Evolutionary conservation across 2,329 filamentous ascomycete genomes (phyloP), one percentile per base, ranked within the genome.

Genomic region (Penicillium sumatraense): DNA sequence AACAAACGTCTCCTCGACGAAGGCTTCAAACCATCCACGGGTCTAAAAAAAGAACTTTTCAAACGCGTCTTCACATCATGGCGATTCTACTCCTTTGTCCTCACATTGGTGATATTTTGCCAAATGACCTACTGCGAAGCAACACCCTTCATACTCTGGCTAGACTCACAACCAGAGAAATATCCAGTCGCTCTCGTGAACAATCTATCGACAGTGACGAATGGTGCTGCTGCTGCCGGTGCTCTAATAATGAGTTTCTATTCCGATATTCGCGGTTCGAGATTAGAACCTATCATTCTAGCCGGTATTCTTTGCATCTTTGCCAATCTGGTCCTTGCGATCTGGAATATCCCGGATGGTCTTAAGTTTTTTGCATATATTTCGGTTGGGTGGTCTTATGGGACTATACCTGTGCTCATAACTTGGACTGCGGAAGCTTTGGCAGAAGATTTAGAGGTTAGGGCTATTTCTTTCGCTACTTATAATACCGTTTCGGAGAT

Each of bases 321-420:
- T 18, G 14, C 45, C 5, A 48, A 48, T 14, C 24, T 48, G 11
- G 27, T 48, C n/a, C 45, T 48, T 21, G n/a, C 18, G 4, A 48
- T 48, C 33, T 48, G 45, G 45, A 36, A 48, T n/a, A 48, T 48
- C 23, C 45, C 45, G 7, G 31, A 48, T 36, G 45, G 45, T 21
- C 45, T 48, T 5, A 48, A 48, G 45, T 35, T 48, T 24, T 48
- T 48, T 20, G 45, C 45, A 11, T 48, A 36, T 20, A 48, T 48
- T 48, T 16, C 45, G 9, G 23, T 48, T 18, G 45, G 45, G 10
- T 48, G 45, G 45, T 31, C 45, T 2, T 48, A 33, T 13, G 45
- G 45, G 10, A 36, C 45, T 21, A 33, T 48, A 21, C 45, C 45
- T 20, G 45, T 48, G 26, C 18, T 48, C 20, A 48, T 48, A 21